phyloP scores from a whole-genome alignment of 106 monocot genomes.

The Platanthera zijinensis region DNA sequence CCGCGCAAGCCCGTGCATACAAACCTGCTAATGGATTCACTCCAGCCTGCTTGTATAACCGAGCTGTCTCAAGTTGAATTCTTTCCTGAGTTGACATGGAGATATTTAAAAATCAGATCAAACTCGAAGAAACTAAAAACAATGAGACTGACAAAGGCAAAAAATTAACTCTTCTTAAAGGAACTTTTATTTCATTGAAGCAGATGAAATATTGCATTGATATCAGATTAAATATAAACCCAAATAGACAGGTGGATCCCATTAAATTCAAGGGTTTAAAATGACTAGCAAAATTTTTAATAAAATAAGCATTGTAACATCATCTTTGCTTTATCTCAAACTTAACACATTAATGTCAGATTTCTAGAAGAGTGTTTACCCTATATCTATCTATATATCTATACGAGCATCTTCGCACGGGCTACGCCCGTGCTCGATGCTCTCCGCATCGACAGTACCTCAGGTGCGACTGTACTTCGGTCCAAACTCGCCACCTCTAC shows the following conservation, averaged over 20 bases:
- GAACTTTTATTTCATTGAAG: neutral
- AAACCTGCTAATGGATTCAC: constrained; percentile 96
- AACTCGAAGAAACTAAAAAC: neutral
- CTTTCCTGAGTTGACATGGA: constrained; percentile 48
- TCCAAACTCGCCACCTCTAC: no score
- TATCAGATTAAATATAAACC: constrained; percentile 1
- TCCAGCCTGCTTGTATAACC: constrained; percentile 90
- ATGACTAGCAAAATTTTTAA: neutral
- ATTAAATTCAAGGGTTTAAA: neutral
- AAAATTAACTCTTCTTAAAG: neutral
- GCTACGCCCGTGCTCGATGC: no score
- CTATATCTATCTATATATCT: no score
- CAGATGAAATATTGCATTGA: neutral
- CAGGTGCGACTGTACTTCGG: no score
- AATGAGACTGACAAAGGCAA: neutral
- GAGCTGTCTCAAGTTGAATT: constrained; percentile 93
- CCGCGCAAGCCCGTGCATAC: neutral
- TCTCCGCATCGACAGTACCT: no score
- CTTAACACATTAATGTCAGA: no score
- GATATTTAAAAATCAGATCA: neutral
- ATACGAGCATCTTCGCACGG: no score
- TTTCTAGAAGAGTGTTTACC: no score
- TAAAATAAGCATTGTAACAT: neutral
- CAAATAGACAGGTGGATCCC: neutral
- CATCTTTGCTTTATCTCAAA: neutral